Conservation (phyloP, 495 filamentous ascomycete genomes). For the Podospora australis region DNA sequence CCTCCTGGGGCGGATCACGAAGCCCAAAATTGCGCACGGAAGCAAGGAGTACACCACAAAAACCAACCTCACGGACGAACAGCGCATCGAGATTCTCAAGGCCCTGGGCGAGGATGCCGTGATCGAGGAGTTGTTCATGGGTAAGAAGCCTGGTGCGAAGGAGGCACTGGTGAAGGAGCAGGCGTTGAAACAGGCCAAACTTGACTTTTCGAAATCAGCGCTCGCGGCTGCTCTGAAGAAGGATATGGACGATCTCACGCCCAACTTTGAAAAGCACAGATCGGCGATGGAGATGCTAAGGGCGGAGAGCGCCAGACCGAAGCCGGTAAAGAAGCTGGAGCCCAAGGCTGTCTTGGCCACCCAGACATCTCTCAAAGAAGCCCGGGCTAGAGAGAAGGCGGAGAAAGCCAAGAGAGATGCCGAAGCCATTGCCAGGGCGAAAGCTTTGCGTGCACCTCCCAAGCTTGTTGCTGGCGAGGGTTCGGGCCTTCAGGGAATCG, state of each 20-base stretch:
- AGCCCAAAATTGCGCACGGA: conserved; percentile 17
- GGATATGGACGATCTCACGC: conserved; percentile 30
- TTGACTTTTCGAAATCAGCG: conserved; percentile 52
- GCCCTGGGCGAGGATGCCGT: conserved; percentile 69
- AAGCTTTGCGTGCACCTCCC: conserved; percentile 50
- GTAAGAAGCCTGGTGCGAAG: conserved; percentile 50
- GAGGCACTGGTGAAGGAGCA: conserved; percentile 28
- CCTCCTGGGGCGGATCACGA: conserved; percentile 49
- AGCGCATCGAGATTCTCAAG: conserved; percentile 75
- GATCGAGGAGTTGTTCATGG: conserved; percentile 38
- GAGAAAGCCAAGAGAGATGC: conserved; percentile 67
- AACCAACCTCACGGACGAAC: conserved; percentile 67
- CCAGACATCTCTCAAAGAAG: conserved; percentile 54
- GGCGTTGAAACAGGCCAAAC: conserved; percentile 56
- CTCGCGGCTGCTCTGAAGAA: conserved; percentile 27
- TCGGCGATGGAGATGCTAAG: conserved; percentile 16
- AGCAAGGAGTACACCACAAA: conserved; percentile 45
- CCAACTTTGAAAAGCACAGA: conserved; percentile 33
- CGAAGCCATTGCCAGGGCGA: conserved; percentile 58
- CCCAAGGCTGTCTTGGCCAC: conserved; percentile 31
- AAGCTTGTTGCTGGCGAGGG: conserved; percentile 64
- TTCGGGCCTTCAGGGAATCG: conserved; percentile 65
- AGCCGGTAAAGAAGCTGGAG: conserved; percentile 28
- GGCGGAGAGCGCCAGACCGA: conserved; percentile 7
- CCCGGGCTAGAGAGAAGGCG: conserved; percentile 63